These are phyloP conservation scores for Ophiobolus disseminans DNA, from an alignment of 2,329 filamentous ascomycete species.

Conservation along the genomic window DNA sequence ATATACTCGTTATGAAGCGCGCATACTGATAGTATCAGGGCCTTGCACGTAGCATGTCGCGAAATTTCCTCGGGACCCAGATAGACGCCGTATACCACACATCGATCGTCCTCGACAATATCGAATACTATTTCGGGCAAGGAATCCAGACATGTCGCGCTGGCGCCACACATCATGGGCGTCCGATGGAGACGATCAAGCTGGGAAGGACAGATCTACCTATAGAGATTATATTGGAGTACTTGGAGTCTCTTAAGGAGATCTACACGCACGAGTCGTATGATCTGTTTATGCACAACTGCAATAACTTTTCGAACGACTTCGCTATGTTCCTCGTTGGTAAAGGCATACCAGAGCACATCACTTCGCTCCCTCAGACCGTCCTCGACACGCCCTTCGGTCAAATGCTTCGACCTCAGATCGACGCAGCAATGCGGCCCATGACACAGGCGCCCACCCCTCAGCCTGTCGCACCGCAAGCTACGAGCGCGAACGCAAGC, in stretches of 20 bases:
- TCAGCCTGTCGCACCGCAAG: constrained; percentile 27
- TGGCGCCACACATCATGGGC: constrained; percentile 84
- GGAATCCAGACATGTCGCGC: constrained; percentile 83
- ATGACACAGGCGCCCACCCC: constrained; percentile 66
- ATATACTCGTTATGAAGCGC: too few relatives aligned
- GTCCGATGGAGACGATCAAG: constrained; percentile 75
- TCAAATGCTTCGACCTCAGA: constrained; percentile 81
- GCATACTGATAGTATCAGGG: constrained; percentile 50
- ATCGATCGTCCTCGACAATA: constrained; percentile 80
- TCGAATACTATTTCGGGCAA: constrained; percentile 90
- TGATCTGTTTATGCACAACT: constrained; percentile 85
- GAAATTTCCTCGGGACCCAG: constrained; percentile 67
- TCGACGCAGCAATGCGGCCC: constrained; percentile 69
- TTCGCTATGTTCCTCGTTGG: constrained; percentile 89
- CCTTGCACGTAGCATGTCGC: constrained; percentile 63
- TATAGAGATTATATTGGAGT: constrained; percentile 82
- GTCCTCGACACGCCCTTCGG: constrained; percentile 89
- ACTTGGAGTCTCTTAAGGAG: constrained; percentile 80
- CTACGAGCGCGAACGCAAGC: constrained; percentile 8
- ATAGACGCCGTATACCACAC: constrained; percentile 97
- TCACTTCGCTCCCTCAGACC: constrained; percentile 81
- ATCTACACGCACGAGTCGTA: constrained; percentile 89
- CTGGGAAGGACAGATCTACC: constrained; percentile 82
- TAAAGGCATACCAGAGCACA: constrained; percentile 85
- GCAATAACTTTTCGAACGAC: constrained; percentile 97